Percentiles rank a stretch among this genome's conserved stretches.
Conservation (phyloP, 164 flowering plant genomes). For the Chloranthus sessilifolius region DNA sequence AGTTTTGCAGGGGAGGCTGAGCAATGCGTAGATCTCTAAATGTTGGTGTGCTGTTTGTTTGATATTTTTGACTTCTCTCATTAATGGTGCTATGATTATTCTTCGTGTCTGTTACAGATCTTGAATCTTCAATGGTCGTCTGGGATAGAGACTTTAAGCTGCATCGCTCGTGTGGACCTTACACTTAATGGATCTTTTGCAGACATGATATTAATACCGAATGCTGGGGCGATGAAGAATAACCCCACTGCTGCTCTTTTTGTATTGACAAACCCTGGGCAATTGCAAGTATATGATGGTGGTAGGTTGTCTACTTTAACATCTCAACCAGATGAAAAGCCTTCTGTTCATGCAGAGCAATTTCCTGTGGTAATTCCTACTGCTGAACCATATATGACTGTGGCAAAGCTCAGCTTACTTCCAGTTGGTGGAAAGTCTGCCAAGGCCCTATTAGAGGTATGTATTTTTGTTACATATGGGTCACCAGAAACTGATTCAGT, state of each 20-base stretch:
- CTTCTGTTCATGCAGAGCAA: constrained; percentile 35
- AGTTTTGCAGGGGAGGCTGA: too few relatives aligned
- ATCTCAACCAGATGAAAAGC: constrained; percentile 32
- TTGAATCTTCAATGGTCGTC: constrained; percentile 79
- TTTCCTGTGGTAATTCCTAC: constrained; percentile 54
- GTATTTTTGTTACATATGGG: neutral
- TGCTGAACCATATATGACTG: constrained; percentile 56
- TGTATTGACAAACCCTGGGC: constrained; percentile 83
- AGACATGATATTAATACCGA: constrained; percentile 68
- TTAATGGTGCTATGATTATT: neutral
- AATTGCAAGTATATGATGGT: constrained; percentile 52
- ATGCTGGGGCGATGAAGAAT: constrained; percentile 31
- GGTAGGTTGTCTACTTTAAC: constrained; percentile 34
- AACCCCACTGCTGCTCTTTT: constrained; percentile 41
- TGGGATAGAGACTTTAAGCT: constrained; percentile 54
- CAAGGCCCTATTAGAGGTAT: constrained; percentile 50
- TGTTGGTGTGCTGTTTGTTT: too few relatives aligned
- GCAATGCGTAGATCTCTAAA: too few relatives aligned
- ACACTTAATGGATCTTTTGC: constrained; percentile 75
- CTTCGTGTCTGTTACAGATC: constrained; percentile 39
- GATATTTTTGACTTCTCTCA: too few relatives aligned
- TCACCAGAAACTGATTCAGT: neutral
- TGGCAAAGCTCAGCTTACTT: constrained; percentile 39
- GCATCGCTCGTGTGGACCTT: constrained; percentile 59
- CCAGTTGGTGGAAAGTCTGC: constrained; percentile 28